Evolutionary conservation across 495 filamentous ascomycete genomes (phyloP), one percentile per base, ranked within the genome.

Genomic region (Neurospora pannonica): DNA sequence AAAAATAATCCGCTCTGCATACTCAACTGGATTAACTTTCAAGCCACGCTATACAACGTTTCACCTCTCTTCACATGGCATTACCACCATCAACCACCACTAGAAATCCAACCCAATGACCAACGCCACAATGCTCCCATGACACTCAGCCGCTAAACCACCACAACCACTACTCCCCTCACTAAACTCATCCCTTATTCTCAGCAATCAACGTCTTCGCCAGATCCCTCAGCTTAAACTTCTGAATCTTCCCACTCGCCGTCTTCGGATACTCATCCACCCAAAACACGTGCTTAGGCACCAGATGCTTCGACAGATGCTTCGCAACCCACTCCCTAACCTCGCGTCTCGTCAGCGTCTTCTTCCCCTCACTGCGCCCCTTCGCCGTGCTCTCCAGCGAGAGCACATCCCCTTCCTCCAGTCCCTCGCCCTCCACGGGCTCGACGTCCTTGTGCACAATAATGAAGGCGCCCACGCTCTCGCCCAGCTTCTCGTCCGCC

Each of bases 241-340:
- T 98, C 85, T 97, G 94, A 54, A 99, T 96, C 87, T 99, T 99
- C 38, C 96, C 96, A 80, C 94, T 97, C 24, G 94, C 92, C 28
- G 96, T 99, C 86, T 97, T 98, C 9, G 96, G 96, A 78, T 93
- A 96, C 10, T 88, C 86, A 0, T 90, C 88, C 2, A 92, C 84
- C 86, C 93, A 97, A 82, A 97, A 98, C 39, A 98, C 90, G 81
- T 97, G 89, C 81, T 95, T 97, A 0, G 96, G 96, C 71, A 93
- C 94, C 87, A 85, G 85, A 85, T 98, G 95, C 77, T 87, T 83
- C 70, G 92, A 94, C 74, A 99, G 81, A 67, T 87, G 87, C 76
- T 83, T 84, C 40, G 87, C 83, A 9, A 98, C 94, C 93, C 93
- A 98, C 13, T 84, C 80, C 78, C 88, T 86, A 0, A 97, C 85